Conservation (phyloP, 495 filamentous ascomycete genomes). For the Penicillium daleae region DNA sequence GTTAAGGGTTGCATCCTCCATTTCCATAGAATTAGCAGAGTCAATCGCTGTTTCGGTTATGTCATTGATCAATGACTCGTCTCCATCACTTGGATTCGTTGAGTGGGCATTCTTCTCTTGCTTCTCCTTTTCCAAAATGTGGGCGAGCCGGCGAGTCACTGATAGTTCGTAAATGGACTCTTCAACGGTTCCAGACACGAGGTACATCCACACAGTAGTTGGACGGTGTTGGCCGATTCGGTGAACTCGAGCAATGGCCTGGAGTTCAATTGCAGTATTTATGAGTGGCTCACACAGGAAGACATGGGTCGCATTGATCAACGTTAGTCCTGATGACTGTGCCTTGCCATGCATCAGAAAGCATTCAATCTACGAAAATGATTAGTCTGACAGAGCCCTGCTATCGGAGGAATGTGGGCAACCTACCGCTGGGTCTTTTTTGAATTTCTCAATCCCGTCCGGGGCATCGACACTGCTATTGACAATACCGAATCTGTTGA, state of each 20-base stretch:
- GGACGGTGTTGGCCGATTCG: constrained; percentile 85
- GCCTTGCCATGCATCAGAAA: constrained; percentile 88
- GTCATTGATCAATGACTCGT: constrained; percentile 29
- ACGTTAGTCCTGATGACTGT: constrained; percentile 83
- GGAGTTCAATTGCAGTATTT: constrained; percentile 89
- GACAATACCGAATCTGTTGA: constrained; percentile 69
- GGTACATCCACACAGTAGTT: constrained; percentile 95
- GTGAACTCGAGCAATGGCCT: constrained; percentile 92
- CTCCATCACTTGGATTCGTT: constrained; percentile 28
- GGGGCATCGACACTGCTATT: constrained; percentile 65
- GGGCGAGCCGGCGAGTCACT: constrained; percentile 72
- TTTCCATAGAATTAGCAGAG: constrained; percentile 78
- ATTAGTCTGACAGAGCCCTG: neutral
- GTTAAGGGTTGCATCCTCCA: constrained; percentile 68
- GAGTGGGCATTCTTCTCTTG: constrained; percentile 24
- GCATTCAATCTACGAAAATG: constrained; percentile 62
- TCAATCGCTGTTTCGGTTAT: constrained; percentile 67
- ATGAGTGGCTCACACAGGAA: constrained; percentile 93
- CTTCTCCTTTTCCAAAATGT: constrained; percentile 61
- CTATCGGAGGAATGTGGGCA: neutral
- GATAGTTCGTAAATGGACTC: constrained; percentile 87
- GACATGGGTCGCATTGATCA: constrained; percentile 91
- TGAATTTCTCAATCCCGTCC: constrained; percentile 73
- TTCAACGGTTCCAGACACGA: constrained; percentile 85
- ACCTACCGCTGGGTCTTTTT: constrained; percentile 64